Evolutionary conservation across 2,329 filamentous ascomycete species (phyloP).

Genomic region (Seiridium unicorne): DNA sequence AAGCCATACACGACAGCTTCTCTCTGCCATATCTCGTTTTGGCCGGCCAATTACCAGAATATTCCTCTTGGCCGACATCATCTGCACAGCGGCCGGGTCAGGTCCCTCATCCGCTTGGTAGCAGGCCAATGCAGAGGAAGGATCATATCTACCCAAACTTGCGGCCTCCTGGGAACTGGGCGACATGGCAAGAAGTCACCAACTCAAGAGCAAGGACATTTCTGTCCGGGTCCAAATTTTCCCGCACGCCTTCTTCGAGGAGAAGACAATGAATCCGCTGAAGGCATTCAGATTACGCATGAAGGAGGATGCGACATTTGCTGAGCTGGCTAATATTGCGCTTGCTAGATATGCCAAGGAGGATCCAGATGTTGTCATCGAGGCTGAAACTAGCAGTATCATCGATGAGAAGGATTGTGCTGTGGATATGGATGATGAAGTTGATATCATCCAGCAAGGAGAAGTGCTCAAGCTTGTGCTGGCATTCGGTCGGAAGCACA

Average conservation of each 20-base stretch:
- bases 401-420: neutral
- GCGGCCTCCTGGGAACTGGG: neutral
- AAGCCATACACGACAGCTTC: too few species aligned
- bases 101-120: too few species aligned
- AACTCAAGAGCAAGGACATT: neutral
- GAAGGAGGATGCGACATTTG: neutral
- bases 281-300: neutral
- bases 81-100: too few species aligned
- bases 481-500: neutral
- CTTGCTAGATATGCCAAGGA: constrained; percentile 1
- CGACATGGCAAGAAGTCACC: neutral
- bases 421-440: neutral
- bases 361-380: neutral
- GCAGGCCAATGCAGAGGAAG: neutral
- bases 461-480: constrained; percentile 1
- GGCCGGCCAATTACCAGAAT: too few species aligned
- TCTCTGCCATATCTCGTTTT: too few species aligned
- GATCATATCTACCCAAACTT: neutral
- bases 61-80: too few species aligned
- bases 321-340: neutral
- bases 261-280: neutral
- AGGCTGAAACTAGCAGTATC: neutral
- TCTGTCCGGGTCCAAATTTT: neutral
- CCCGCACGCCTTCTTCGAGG: neutral
- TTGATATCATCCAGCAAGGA: neutral